phyloP scores from a whole-genome alignment of 108 stramenopile genomes.

The Pseudonitzschia multistriata region DNA sequence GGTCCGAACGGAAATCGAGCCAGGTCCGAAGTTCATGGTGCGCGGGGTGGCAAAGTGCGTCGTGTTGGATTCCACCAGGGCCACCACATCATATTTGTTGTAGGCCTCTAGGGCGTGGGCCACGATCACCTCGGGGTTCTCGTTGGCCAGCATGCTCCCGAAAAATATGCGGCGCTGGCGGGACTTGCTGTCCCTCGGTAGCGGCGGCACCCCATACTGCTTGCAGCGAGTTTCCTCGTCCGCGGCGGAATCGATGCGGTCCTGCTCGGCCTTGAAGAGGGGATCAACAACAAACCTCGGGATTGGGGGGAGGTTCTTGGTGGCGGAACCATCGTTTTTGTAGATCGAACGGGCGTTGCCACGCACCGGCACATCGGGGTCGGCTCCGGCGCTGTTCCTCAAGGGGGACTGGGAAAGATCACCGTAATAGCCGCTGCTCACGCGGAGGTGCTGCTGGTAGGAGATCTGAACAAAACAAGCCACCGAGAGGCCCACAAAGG shows the following conservation, averaged over 20 bases:
- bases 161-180: slow-evolving; percentile 14
- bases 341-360: neutral
- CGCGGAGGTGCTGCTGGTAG: neutral
- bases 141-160: slow-evolving; percentile 47
- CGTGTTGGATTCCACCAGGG: slow-evolving; percentile 55
- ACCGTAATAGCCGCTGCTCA: neutral
- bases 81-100: slow-evolving; percentile 46
- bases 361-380: neutral
- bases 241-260: neutral
- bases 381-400: neutral
- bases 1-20: neutral
- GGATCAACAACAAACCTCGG: neutral
- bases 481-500: neutral
- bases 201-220: neutral
- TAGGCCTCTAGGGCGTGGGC: slow-evolving; percentile 44
- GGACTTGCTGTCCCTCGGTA: neutral
- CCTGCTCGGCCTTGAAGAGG: neutral
- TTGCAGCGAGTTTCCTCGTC: neutral
- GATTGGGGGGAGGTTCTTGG: neutral
- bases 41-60: slow-evolving; percentile 39
- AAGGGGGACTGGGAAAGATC: neutral
- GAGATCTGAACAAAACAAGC: neutral
- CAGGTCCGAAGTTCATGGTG: slow-evolving; percentile 5
- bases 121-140: slow-evolving; percentile 36
- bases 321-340: neutral